These are phyloP conservation scores for Sphagnum magellanicum DNA, from an alignment of 228 moss, liverwort and hornwort genomes.

Conservation along the genomic window DNA sequence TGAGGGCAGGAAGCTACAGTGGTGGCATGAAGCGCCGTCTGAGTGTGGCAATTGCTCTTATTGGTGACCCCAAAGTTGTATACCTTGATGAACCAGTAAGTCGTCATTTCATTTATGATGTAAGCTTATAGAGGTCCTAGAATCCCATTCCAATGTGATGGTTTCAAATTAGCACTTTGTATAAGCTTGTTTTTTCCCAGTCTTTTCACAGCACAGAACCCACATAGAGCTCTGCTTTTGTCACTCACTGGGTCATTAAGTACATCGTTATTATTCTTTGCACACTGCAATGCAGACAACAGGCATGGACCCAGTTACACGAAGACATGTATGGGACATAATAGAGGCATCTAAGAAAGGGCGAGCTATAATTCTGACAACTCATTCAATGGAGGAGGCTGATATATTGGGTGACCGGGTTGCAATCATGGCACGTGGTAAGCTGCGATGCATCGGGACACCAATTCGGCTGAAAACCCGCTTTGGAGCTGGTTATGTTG, in stretches of 20 bases:
- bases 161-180: too few relatives aligned
- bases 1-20: constrained; percentile 90
- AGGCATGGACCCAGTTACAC: constrained; percentile 94
- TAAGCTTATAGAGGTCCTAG: too few relatives aligned
- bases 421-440: constrained; percentile 93
- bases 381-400: constrained; percentile 99
- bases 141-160: too few relatives aligned
- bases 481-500: constrained; percentile 91
- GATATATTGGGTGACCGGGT: constrained; percentile 91
- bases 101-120: background rate
- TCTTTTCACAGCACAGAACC: too few relatives aligned
- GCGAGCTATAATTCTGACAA: constrained; percentile 93
- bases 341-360: constrained; percentile 88
- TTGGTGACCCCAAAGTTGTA: constrained; percentile 88
- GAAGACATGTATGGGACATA: constrained; percentile 97
- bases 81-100: constrained; percentile 91
- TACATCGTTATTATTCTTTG: background rate
- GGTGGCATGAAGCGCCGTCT: constrained; percentile 98
- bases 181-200: too few relatives aligned
- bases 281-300: constrained; percentile 54
- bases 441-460: constrained; percentile 87
- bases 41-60: constrained; percentile 92
- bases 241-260: too few relatives aligned
- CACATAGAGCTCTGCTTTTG: too few relatives aligned
- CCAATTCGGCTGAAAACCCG: constrained; percentile 88